Conservation (phyloP, 306 rosid species). For the Cucumis melo region DNA sequence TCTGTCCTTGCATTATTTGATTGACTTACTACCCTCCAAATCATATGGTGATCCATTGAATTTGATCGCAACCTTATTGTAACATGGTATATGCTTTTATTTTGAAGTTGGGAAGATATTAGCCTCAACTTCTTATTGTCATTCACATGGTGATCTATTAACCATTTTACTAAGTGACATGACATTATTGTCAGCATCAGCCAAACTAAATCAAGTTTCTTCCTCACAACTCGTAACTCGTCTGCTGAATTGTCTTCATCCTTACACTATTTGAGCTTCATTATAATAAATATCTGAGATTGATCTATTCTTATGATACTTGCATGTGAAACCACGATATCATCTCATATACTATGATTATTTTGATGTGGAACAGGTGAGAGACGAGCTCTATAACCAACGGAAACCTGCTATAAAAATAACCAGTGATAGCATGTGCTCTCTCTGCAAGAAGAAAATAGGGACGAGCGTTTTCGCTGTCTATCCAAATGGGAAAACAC, state of each 20-base stretch:
- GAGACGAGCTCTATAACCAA: slow-evolving; percentile 65
- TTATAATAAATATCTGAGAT: neutral
- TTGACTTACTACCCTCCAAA: neutral
- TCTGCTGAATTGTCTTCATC: neutral
- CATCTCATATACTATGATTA: neutral
- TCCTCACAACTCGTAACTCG: neutral
- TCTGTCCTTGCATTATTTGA: neutral
- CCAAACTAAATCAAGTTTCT: neutral
- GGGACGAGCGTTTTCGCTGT: slow-evolving; percentile 93
- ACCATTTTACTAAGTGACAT: neutral
- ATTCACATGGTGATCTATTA: neutral
- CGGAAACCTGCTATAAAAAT: slow-evolving; percentile 67
- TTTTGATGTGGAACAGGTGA: slow-evolving; percentile 39
- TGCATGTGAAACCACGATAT: neutral
- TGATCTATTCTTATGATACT: neutral
- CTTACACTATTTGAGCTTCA: neutral
- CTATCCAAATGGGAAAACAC: slow-evolving; percentile 82
- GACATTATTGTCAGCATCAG: neutral
- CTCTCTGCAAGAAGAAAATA: slow-evolving; percentile 89
- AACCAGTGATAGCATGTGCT: slow-evolving; percentile 80
- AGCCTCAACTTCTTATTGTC: neutral
- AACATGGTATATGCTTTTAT: neutral
- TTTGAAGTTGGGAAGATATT: neutral
- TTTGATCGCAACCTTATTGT: neutral
- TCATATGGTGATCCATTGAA: neutral